Conservation (phyloP, 2,329 filamentous ascomycete genomes). For the Colletotrichum sidae region DNA sequence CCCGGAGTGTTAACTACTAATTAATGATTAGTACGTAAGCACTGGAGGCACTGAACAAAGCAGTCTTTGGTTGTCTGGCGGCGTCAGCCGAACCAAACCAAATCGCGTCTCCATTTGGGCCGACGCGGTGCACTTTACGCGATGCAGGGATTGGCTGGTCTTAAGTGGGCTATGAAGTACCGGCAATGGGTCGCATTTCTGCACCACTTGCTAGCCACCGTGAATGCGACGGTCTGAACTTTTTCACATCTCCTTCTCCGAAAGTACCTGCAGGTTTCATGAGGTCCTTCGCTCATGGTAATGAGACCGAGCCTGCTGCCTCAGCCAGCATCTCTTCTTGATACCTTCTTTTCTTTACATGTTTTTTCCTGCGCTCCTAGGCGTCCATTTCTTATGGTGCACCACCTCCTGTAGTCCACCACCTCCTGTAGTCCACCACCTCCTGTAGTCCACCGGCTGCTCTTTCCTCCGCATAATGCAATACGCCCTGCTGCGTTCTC, state of each 20-base stretch:
- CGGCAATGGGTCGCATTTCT: conserved; percentile 28
- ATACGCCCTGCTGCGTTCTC: conserved; percentile 23
- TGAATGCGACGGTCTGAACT: conserved; percentile 25
- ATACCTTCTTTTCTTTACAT: conserved; percentile 3
- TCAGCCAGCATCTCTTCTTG: conserved; percentile 20
- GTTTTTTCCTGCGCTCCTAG: background rate
- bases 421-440: background rate
- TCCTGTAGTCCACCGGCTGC: conserved; percentile 4
- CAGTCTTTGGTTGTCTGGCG: background rate
- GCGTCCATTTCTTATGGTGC: conserved; percentile 19
- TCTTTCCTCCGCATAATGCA: conserved; percentile 31
- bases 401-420: background rate
- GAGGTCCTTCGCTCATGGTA: conserved; percentile 4
- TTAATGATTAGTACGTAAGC: no score
- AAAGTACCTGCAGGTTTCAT: conserved; percentile 25
- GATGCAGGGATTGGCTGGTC: conserved; percentile 27
- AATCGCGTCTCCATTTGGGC: conserved; percentile 6
- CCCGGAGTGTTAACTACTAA: no score
- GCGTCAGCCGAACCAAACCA: conserved; percentile 24
- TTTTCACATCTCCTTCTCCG: conserved; percentile 25
- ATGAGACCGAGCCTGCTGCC: conserved; percentile 28
- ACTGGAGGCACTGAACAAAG: no score
- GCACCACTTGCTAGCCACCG: conserved; percentile 9
- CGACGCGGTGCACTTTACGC: conserved; percentile 28
- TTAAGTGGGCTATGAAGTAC: conserved; percentile 21